Conservation (phyloP, 192 early-diverging fungal species). For the Dissophora ornata region DNA sequence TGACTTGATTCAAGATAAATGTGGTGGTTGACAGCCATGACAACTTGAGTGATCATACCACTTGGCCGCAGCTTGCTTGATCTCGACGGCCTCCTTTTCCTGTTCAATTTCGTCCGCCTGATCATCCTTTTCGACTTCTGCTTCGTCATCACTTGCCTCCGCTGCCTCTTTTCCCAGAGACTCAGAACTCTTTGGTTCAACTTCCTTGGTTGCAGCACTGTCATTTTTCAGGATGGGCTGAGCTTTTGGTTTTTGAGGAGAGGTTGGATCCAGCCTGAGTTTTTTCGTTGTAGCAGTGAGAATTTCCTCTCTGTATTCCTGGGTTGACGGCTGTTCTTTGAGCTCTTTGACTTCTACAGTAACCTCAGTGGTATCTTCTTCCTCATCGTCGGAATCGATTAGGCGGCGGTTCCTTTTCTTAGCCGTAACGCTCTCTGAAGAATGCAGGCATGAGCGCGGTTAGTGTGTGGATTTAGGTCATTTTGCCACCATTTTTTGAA, state of each 20-base stretch:
- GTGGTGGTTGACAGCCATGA: too few species aligned
- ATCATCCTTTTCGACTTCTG: constrained; percentile 5
- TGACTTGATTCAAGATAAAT: too few species aligned
- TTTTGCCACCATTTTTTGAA: constrained; percentile 24
- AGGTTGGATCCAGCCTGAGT: constrained; percentile 31
- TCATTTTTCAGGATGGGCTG: neutral
- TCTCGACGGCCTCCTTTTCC: constrained; percentile 38
- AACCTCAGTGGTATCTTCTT: constrained; percentile 1
- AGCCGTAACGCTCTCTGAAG: constrained; percentile 10
- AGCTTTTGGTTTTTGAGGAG: constrained; percentile 23
- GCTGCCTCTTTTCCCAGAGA: neutral
- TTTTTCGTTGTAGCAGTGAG: constrained; percentile 26
- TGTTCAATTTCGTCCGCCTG: constrained; percentile 33
- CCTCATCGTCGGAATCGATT: constrained; percentile 35
- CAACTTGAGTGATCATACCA: too few species aligned
- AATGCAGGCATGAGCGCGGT: neutral
- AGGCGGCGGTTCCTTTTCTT: constrained; percentile 25
- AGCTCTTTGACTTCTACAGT: neutral
- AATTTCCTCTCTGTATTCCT: constrained; percentile 30
- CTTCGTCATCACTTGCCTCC: constrained; percentile 5
- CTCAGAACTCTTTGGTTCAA: neutral
- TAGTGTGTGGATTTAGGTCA: neutral
- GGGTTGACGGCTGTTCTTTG: neutral
- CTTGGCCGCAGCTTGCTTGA: constrained; percentile 39
- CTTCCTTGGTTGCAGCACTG: neutral